These are phyloP conservation scores for Coemansia sp. DNA, from an alignment of 192 early-diverging fungal species.

Conservation along the genomic window DNA sequence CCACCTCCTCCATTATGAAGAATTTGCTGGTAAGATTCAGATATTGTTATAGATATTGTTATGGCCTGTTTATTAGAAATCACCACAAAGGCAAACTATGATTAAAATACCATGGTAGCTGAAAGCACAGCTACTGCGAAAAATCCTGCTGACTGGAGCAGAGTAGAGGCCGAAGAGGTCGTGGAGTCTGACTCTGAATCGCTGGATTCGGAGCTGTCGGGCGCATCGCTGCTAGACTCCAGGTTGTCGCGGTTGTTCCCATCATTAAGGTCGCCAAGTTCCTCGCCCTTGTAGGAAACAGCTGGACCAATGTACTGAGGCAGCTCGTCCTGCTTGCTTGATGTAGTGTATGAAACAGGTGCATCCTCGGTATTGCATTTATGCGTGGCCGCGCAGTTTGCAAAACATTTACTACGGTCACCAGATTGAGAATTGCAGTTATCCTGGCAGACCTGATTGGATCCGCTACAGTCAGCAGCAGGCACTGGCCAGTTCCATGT, in stretches of 20 bases:
- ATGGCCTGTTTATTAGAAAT: too few species aligned
- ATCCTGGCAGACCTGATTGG: conserved; percentile 22
- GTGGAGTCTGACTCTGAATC: conserved; percentile 5
- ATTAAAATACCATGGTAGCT: conserved; percentile 19
- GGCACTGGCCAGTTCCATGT: conserved; percentile 53
- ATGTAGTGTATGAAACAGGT: conserved; percentile 46
- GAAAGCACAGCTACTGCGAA: conserved; percentile 5
- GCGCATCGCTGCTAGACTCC: neutral
- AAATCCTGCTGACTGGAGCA: conserved; percentile 14
- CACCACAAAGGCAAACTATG: too few species aligned
- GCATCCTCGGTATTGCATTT: conserved; percentile 53
- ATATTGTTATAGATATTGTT: too few species aligned
- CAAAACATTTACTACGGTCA: conserved; percentile 35
- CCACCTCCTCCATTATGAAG: too few species aligned
- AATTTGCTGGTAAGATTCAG: too few species aligned
- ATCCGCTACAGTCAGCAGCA: conserved; percentile 48
- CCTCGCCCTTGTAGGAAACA: conserved; percentile 49
- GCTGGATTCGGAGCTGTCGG: neutral
- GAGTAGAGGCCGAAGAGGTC: conserved; percentile 8
- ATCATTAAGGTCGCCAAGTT: conserved; percentile 49
- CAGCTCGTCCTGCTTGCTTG: conserved; percentile 3
- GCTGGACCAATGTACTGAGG: conserved; percentile 49
- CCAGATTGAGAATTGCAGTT: conserved; percentile 33
- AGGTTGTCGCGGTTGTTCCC: conserved; percentile 41
- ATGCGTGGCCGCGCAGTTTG: conserved; percentile 34